These are phyloP conservation scores for Umbilicus rupestris DNA, from an alignment of 164 flowering plant genomes.

Conservation along the genomic window DNA sequence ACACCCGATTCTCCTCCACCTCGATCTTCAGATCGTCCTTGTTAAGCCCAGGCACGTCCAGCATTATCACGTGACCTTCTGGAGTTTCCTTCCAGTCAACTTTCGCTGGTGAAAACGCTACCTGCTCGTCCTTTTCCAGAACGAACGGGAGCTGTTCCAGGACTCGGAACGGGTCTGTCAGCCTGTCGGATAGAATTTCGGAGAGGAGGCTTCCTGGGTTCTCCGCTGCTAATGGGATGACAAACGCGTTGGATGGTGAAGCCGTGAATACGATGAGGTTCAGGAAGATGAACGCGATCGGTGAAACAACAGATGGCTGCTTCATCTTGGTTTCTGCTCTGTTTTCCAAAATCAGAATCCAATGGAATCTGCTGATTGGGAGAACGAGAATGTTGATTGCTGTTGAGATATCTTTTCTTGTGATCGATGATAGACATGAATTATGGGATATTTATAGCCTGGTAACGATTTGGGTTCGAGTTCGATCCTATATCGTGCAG, in stretches of 20 bases:
- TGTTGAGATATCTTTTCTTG: too few species aligned
- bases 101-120: background rate
- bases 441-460: background rate
- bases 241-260: too few species aligned
- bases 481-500: background rate
- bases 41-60: constrained; percentile 6
- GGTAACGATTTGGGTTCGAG: background rate
- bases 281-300: background rate
- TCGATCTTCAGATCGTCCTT: constrained; percentile 1
- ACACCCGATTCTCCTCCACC: background rate
- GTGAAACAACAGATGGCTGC: background rate
- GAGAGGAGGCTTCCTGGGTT: background rate
- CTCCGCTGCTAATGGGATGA: too few species aligned
- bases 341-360: background rate
- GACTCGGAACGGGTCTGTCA: background rate
- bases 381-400: too few species aligned
- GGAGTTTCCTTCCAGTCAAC: constrained; percentile 3
- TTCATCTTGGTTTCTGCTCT: background rate
- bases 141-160: background rate
- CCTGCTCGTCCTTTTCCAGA: background rate
- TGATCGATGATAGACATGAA: too few species aligned
- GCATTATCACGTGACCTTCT: background rate
- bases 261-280: background rate
- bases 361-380: too few species aligned
- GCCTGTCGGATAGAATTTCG: background rate